Conservation (phyloP, 78 protist genomes). For the Acrasis kona region DNA sequence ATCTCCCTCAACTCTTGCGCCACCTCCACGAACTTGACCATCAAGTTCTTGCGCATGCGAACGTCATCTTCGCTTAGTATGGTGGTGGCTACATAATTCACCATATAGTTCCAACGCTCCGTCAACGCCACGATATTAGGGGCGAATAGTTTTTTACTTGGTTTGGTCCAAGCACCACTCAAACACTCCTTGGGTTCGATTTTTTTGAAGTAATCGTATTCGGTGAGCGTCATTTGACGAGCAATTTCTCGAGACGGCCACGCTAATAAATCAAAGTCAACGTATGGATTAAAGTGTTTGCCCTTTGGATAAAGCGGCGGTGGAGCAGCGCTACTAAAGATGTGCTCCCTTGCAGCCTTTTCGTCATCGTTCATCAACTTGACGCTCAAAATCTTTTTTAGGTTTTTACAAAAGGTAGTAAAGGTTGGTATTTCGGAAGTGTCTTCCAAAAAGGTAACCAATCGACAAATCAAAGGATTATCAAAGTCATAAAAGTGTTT, state of each 20-base stretch:
- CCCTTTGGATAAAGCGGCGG: neutral
- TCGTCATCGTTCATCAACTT: neutral
- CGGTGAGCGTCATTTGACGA: slow-evolving; percentile 8
- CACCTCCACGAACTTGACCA: neutral
- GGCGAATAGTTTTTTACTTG: neutral
- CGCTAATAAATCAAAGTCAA: neutral
- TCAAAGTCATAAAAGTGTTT: neutral
- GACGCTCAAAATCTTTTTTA: neutral
- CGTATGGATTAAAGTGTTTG: neutral
- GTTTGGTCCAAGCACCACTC: neutral
- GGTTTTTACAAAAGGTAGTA: neutral
- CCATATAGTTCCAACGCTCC: neutral
- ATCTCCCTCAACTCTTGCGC: neutral
- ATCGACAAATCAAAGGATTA: neutral
- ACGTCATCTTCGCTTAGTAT: neutral
- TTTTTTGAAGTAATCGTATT: neutral
- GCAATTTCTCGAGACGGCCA: neutral
- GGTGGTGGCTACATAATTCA: slow-evolving; percentile 2
- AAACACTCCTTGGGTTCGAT: neutral
- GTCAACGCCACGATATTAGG: neutral
- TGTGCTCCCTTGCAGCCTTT: neutral
- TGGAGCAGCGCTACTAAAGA: neutral
- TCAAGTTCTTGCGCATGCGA: neutral
- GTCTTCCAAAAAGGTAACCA: neutral
- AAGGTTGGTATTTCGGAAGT: neutral